phyloP scores from a whole-genome alignment of 768 basidiomycete species.

The Coprinopsis strossmayeri region DNA sequence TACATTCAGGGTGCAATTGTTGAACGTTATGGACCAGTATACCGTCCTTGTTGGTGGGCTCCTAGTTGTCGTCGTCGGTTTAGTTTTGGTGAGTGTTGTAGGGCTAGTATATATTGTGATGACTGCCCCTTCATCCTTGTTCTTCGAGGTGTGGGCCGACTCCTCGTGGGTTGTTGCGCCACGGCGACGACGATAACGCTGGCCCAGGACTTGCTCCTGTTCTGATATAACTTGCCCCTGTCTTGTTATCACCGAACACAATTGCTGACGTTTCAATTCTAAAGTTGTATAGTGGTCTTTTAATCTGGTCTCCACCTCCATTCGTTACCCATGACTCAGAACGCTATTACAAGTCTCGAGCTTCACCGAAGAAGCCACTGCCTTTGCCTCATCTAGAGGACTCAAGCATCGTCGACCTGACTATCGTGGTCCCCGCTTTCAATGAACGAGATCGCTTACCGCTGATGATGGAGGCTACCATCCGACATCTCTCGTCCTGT shows the following conservation, averaged over 20 bases:
- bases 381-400: conserved; percentile 54
- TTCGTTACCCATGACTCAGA: conserved; percentile 62
- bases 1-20: background rate
- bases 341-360: conserved; percentile 55
- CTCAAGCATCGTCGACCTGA: conserved; percentile 58
- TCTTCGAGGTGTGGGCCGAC: conserved; percentile 74
- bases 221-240: conserved; percentile 25
- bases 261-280: conserved; percentile 14
- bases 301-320: conserved; percentile 69
- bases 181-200: conserved; percentile 54
- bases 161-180: conserved; percentile 39
- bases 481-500: conserved; percentile 47
- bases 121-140: conserved; percentile 82
- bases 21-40: conserved; percentile 1
- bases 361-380: conserved; percentile 45
- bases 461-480: conserved; percentile 71
- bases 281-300: conserved; percentile 64
- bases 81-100: conserved; percentile 31
- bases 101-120: conserved; percentile 32
- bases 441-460: conserved; percentile 86
- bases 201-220: conserved; percentile 41
- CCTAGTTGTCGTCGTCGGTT: conserved; percentile 22
- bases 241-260: conserved; percentile 4
- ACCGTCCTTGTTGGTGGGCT: conserved; percentile 31
- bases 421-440: conserved; percentile 85